Conservation (phyloP, 352 stramenopile genomes). For the Phytopythium sindhum region DNA sequence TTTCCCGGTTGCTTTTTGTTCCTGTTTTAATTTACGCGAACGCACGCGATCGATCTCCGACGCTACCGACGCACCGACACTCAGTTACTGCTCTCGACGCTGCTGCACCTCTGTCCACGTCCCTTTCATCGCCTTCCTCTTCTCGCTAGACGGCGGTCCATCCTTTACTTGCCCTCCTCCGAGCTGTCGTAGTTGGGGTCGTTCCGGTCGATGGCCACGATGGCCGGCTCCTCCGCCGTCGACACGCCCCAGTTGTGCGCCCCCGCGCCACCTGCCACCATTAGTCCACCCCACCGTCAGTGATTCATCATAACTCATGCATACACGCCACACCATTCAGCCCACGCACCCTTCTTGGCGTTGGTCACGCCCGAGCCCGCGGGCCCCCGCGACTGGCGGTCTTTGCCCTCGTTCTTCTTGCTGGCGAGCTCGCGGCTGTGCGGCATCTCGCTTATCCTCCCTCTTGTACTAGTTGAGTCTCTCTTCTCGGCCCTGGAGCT, state of each 20-base stretch:
- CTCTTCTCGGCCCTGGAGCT: background rate
- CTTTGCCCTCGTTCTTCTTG: constrained; percentile 87
- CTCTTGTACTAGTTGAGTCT: too few species aligned
- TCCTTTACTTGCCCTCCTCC: constrained; percentile 23
- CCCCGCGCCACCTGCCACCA: constrained; percentile 55
- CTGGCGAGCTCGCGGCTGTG: constrained; percentile 74
- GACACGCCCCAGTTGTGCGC: constrained; percentile 78
- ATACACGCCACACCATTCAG: background rate
- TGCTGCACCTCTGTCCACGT: background rate
- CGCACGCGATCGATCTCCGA: background rate
- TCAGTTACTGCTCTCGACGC: background rate
- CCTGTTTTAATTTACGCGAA: constrained; percentile 1
- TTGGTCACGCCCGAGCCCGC: constrained; percentile 32
- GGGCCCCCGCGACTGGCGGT: constrained; percentile 71
- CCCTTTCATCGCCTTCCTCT: background rate
- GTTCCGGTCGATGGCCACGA: constrained; percentile 54
- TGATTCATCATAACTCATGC: background rate
- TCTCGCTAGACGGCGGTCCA: background rate
- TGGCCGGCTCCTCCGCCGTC: constrained; percentile 31
- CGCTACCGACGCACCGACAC: background rate
- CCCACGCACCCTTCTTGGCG: constrained; percentile 58
- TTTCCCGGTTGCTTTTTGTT: background rate
- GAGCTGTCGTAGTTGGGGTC: constrained; percentile 79
- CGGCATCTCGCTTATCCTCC: constrained; percentile 34
- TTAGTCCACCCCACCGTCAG: constrained; percentile 3